Evolutionary conservation across 257 asterid species (phyloP).

Genomic region (Solanum chilense): DNA sequence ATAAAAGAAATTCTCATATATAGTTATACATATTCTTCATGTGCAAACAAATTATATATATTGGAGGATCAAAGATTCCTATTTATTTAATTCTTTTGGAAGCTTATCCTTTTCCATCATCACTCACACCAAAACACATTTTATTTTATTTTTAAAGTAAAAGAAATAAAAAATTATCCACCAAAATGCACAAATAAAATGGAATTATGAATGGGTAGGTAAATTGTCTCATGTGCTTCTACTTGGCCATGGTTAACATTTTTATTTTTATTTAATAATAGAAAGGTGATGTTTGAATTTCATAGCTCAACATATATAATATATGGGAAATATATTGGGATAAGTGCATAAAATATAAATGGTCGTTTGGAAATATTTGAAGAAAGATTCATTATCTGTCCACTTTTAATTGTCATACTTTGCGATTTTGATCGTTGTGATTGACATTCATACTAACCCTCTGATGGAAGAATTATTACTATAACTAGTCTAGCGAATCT

Average conservation of each 20-base stretch:
- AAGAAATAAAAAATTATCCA: not conserved
- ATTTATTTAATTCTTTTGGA: not conserved
- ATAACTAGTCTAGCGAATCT: too few relatives aligned
- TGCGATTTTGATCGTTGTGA: accelerated
- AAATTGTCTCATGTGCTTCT: not conserved
- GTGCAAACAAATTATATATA: not conserved
- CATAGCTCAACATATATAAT: not conserved
- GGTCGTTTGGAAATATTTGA: too few relatives aligned
- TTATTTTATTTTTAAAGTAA: not conserved
- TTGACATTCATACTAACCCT: too few relatives aligned
- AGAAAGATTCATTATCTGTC: too few relatives aligned
- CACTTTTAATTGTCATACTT: too few relatives aligned
- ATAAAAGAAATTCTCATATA: not conserved
- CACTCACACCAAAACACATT: not conserved
- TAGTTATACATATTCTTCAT: not conserved
- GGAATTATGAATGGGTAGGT: not conserved
- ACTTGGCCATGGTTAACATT: not conserved
- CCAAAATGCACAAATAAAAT: not conserved
- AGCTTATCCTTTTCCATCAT: not conserved
- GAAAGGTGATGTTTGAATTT: not conserved
- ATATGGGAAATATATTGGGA: too few relatives aligned
- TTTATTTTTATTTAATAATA: too few relatives aligned
- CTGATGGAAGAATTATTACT: accelerated
- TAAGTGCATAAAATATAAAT: too few relatives aligned
- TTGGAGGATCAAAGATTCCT: not conserved